Percentiles rank a stretch among this genome's conserved stretches.
Conservation (phyloP, 352 stramenopile genomes). For the Phytopythium delawarense region DNA sequence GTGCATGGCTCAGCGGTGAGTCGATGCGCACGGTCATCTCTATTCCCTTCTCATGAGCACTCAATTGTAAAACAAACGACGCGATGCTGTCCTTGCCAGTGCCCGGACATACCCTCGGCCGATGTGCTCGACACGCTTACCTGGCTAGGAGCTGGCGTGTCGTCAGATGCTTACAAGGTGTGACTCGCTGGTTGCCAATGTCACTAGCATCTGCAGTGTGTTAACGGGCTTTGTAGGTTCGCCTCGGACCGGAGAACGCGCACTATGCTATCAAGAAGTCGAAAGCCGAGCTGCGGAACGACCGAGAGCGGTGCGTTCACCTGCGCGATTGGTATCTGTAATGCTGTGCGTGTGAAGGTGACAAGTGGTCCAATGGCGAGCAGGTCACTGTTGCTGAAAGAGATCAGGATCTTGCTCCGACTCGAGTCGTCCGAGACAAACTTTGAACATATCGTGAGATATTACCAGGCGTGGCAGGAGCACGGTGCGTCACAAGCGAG, state of each 20-base stretch:
- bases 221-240: neutral
- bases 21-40: neutral
- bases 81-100: neutral
- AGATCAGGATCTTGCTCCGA: slow-evolving; percentile 54
- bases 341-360: neutral
- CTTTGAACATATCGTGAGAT: slow-evolving; percentile 89
- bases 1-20: neutral
- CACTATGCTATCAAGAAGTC: slow-evolving; percentile 82
- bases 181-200: neutral
- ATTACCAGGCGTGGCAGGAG: slow-evolving; percentile 94
- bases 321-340: neutral
- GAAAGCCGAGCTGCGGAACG: slow-evolving; percentile 67
- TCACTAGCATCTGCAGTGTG: neutral
- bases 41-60: neutral
- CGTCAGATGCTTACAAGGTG: slow-evolving; percentile 72
- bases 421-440: slow-evolving; percentile 27
- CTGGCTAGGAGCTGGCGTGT: slow-evolving; percentile 66
- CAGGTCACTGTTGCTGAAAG: slow-evolving; percentile 58
- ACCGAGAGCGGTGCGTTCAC: slow-evolving; percentile 54
- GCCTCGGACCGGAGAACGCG: slow-evolving; percentile 10
- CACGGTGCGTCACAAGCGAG: slow-evolving; percentile 37
- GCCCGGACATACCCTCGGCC: slow-evolving; percentile 18
- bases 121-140: slow-evolving; percentile 49
- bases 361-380: neutral
- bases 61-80: neutral